Conservation (phyloP, 345 rosid species). For the Eucalyptus sp. region DNA sequence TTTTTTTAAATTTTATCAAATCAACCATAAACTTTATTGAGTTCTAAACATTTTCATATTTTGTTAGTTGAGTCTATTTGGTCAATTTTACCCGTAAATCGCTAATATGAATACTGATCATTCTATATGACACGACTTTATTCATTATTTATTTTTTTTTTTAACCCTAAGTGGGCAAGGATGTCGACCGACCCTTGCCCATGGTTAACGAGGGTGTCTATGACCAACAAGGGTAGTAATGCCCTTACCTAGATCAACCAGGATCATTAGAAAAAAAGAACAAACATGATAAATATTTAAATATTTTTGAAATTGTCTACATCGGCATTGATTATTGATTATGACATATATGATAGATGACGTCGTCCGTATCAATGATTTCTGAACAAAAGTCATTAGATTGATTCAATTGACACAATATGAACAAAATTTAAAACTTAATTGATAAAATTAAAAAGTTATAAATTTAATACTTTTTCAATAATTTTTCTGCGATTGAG, state of each 20-base stretch:
- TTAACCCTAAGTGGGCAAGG: no score
- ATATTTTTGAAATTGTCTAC: rapidly evolving
- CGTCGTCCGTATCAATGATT: no score
- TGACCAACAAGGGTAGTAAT: no score
- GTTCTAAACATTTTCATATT: no score
- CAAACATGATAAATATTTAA: no score
- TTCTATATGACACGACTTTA: rapidly evolving
- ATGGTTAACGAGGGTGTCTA: no score
- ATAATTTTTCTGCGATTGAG: not conserved
- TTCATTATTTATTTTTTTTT: no score
- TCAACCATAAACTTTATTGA: no score
- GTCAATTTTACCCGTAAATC: rapidly evolving
- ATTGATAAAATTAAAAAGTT: rapidly evolving
- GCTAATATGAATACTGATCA: rapidly evolving
- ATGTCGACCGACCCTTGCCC: rapidly evolving
- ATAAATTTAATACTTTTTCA: no score
- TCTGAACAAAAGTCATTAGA: rapidly evolving
- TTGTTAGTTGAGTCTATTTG: rapidly evolving
- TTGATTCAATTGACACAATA: rapidly evolving
- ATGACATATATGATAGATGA: no score
- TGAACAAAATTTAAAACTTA: no score
- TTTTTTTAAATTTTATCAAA: not conserved
- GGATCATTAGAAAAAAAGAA: rapidly evolving
- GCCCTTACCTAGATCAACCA: no score
- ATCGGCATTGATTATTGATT: rapidly evolving